These are phyloP conservation scores for Nothophaeocryptopus gaeumannii DNA, from an alignment of 2,329 filamentous ascomycete genomes.

Conservation along the genomic window DNA sequence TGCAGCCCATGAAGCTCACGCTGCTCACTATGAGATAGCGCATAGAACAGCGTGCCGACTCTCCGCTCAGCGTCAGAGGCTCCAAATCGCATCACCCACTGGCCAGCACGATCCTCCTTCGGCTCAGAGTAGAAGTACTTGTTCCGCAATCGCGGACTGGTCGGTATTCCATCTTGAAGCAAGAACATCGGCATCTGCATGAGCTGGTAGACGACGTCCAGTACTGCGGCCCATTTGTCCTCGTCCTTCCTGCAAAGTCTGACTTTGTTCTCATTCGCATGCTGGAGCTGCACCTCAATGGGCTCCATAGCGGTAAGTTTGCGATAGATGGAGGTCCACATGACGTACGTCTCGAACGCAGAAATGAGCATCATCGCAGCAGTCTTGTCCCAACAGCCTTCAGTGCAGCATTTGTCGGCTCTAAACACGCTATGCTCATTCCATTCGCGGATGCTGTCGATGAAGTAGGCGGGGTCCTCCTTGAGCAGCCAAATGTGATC, in stretches of 20 bases:
- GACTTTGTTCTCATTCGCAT: slow-evolving; percentile 38
- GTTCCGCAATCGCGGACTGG: slow-evolving; percentile 22
- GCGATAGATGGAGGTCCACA: slow-evolving; percentile 22
- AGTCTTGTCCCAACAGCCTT: slow-evolving; percentile 16
- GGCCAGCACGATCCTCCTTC: slow-evolving; percentile 1
- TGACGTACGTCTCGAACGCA: slow-evolving; percentile 19
- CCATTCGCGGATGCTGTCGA: slow-evolving; percentile 42
- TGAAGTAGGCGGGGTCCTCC: slow-evolving; percentile 60
- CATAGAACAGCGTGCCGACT: slow-evolving; percentile 22
- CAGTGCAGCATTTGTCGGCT: slow-evolving; percentile 27
- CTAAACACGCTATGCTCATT: slow-evolving; percentile 46
- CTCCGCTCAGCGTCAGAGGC: slow-evolving; percentile 10
- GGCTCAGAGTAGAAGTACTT: slow-evolving; percentile 7
- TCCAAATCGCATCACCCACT: slow-evolving; percentile 5
- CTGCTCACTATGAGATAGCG: slow-evolving; percentile 29
- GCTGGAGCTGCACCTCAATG: slow-evolving; percentile 39
- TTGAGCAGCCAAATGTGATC: slow-evolving; percentile 57
- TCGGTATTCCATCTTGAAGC: slow-evolving; percentile 17
- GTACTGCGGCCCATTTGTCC: slow-evolving; percentile 42
- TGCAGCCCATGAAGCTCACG: slow-evolving; percentile 21
- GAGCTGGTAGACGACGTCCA: slow-evolving; percentile 20
- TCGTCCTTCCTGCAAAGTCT: slow-evolving; percentile 37
- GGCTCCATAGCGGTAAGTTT: slow-evolving; percentile 18
- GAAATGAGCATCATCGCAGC: slow-evolving; percentile 19
- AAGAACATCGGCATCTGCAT: slow-evolving; percentile 7